These are phyloP conservation scores for Chytriomyces sp. DNA, from an alignment of 192 early-diverging fungal species.

Conservation along the genomic window DNA sequence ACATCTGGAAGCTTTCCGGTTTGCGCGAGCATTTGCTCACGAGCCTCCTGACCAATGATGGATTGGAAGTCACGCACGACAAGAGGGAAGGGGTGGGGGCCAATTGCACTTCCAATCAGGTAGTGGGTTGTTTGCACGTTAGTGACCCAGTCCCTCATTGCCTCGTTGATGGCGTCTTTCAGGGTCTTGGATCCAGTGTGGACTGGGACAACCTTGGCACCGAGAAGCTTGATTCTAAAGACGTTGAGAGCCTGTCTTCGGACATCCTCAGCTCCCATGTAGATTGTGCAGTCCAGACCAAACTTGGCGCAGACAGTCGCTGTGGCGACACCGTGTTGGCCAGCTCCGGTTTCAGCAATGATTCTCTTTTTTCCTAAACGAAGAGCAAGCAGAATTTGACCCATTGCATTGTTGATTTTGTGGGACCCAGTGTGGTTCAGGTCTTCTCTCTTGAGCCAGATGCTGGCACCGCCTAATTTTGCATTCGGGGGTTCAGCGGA, in stretches of 20 bases:
- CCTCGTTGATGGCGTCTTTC: conserved; percentile 99
- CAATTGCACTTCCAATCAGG: conserved; percentile 95
- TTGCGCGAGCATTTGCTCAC: conserved; percentile 81
- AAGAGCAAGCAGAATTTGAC: conserved; percentile 92
- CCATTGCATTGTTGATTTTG: conserved; percentile 99
- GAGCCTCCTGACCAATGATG: conserved; percentile 92
- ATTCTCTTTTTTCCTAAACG: conserved; percentile 94
- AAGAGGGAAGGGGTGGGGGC: conserved; percentile 95
- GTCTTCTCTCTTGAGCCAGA: conserved; percentile 99
- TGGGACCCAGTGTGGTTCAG: conserved; percentile 99
- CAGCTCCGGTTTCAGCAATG: conserved; percentile 98
- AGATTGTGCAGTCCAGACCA: conserved; percentile 93
- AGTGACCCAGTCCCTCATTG: conserved; percentile 98
- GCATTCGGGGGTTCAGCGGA: conserved; percentile 25
- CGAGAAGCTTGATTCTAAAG: conserved; percentile 92
- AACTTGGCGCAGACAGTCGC: conserved; percentile 98
- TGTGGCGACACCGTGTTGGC: conserved; percentile 97
- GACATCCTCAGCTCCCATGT: conserved; percentile 98
- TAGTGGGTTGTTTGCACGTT: conserved; percentile 95
- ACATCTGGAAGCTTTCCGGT: conserved; percentile 86
- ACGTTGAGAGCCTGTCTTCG: conserved; percentile 93
- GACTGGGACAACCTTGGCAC: conserved; percentile 90
- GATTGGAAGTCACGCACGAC: conserved; percentile 98
- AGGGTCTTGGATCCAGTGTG: conserved; percentile 77
- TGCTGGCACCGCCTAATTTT: conserved; percentile 75